Base-by-base conservation (phyloP, 2,329 filamentous ascomycete species). In the Myotisia sp. region DNA sequence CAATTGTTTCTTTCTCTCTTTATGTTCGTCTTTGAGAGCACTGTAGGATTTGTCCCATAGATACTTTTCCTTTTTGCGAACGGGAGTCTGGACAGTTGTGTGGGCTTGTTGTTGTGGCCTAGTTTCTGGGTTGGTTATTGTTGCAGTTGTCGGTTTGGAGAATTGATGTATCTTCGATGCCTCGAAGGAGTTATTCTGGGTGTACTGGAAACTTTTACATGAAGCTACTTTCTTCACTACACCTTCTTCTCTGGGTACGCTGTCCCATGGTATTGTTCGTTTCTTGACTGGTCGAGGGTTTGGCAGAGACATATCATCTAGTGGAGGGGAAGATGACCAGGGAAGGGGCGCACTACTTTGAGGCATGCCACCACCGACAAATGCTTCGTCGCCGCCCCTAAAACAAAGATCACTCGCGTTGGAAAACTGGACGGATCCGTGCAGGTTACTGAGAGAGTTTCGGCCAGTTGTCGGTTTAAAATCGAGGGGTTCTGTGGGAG, bases 1-100 rank as follows among this genome's bases (percentile, higher is more conserved):
- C 51, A 38, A 56, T 64, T 76, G 52, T 55, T 79, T 63, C 62
- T 84, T 53, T 5, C 86, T 61, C 42, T 75, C 72, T 56, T 76
- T 85, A 56, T 80, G 80, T 46, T 81, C 76, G 39, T 83, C 78
- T 50, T 87, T 84, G 24, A 87, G 61, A 1, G 73, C 74, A 46
- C 78, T 86, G 10, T 74, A 72, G 0, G 76, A 79, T 10, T 74
- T 74, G 45, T 90, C 78, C 81, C 81, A 92, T 5, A 32, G 10
- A 3, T 32, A 14, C 8, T 29, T 30, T 12, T 14, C 60, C 9
- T 58, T 45, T 22, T 67, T 59, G 5, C 53, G 50, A 29, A 60
- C 47, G 9, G 68, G 63, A 3, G 68, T 67, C 34, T 38, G 23
- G 5, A 21, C 22, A 19, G 22, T 5, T 8, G 29, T 24, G 21